phyloP scores from a whole-genome alignment of 768 basidiomycete genomes.

The Mycena galopus region DNA sequence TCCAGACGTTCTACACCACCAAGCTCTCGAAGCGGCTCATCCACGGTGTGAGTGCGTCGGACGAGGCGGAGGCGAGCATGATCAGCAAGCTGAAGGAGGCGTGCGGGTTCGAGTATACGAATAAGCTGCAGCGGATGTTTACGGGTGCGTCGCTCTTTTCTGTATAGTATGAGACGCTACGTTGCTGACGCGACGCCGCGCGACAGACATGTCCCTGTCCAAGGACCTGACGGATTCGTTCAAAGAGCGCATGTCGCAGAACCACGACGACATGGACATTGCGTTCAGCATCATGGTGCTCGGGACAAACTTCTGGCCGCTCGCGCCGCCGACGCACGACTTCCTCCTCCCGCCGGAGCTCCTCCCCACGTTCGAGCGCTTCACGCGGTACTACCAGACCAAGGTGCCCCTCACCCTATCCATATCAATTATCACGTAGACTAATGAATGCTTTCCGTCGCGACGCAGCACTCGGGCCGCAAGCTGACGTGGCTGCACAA shows the following conservation, averaged over 20 bases:
- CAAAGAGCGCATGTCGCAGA: constrained; percentile 92
- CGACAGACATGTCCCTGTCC: constrained; percentile 90
- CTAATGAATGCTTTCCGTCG: not conserved
- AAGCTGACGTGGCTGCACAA: constrained; percentile 99
- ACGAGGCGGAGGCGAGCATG: constrained; percentile 98
- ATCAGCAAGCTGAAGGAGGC: constrained; percentile 97
- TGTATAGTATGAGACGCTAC: too few species aligned
- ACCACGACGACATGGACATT: constrained; percentile 85
- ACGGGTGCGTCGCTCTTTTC: constrained; percentile 68
- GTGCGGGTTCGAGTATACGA: constrained; percentile 97
- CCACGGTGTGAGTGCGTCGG: constrained; percentile 90
- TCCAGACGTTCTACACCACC: constrained; percentile 97
- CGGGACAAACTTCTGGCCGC: constrained; percentile 96
- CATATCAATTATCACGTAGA: not conserved
- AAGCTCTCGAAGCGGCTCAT: constrained; percentile 95
- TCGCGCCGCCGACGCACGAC: constrained; percentile 85
- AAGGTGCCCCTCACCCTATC: constrained; percentile 13
- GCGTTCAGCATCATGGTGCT: constrained; percentile 95
- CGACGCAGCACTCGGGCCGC: constrained; percentile 91
- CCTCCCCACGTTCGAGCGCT: constrained; percentile 88
- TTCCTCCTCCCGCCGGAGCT: constrained; percentile 93
- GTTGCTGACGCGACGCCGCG: not conserved
- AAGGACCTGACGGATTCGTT: constrained; percentile 96
- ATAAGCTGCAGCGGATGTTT: constrained; percentile 97
- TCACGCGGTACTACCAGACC: constrained; percentile 90